Evolutionary conservation across 1,284 basidiomycete species (phyloP), one percentile per base, ranked within the genome.

Genomic region (Kwoniella shivajii): DNA sequence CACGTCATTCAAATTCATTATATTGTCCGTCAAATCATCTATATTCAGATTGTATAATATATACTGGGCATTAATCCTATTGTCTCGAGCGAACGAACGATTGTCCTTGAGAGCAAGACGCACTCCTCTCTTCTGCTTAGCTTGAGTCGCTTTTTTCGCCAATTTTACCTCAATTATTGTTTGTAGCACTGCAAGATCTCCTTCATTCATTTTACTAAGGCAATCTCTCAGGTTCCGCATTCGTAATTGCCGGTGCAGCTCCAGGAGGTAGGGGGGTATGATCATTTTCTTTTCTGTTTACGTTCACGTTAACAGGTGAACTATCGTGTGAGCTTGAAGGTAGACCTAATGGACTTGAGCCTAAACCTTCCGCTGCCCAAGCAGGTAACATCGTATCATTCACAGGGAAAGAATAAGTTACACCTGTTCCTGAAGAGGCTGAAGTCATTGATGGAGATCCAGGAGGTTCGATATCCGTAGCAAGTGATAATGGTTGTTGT

Each of bases 261-360:
- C 69, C 69, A 20, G 69, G 66, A n/a, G 67, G 69, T 34, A 71
- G 53, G 6, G 67, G 67, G 26, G 61, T 58, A 14, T 44, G 34
- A 36, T 50, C 46, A 18, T 34, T 34, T 37, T 50, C 46, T 24
- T 29, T 29, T 30, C 41, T 41, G 38, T 45, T 29, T 13, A 30
- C 16, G 29, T 29, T 26, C 39, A 34, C 41, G 31, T 42, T 16
- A 43, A 4, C 34, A 30, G 42, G n/a, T 18, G 18, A 18, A 18
- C 18, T 22, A 22, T n/a, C 18, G 14, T 26, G 26, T 24, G 42
- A n/a, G 4, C 26, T 30, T 7, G n/a, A 34, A 13, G 33, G 46
- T 13, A 43, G 36, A 26, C 24, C 45, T 2, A 56, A 26, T 2
- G 42, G 51, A 22, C 53, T 57, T 16, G 43, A 56, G 5, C 62